phyloP scores from a whole-genome alignment of 805 yeast genomes.

The Yamadazyma paraphyllophila region DNA sequence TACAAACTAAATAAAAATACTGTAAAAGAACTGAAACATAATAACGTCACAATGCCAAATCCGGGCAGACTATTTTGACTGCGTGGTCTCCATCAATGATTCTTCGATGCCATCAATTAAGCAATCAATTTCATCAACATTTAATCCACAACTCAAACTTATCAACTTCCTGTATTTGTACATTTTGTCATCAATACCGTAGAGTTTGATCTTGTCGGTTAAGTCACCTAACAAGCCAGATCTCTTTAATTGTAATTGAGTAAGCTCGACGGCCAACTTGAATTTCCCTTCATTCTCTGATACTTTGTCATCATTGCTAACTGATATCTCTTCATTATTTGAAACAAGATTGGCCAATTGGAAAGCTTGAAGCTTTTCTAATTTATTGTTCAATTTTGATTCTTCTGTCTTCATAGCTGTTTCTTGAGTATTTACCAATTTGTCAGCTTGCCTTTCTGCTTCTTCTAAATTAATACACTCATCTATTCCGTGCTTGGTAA shows the following conservation, averaged over 20 bases:
- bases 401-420: constrained; percentile 21
- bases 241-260: constrained; percentile 54
- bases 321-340: constrained; percentile 30
- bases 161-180: constrained; percentile 78
- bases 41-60: background rate
- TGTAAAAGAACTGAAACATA: background rate
- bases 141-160: constrained; percentile 72
- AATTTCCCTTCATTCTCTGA: constrained; percentile 12
- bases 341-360: constrained; percentile 45
- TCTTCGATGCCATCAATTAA: constrained; percentile 74
- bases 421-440: constrained; percentile 10
- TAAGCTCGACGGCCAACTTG: constrained; percentile 33
- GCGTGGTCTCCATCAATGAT: constrained; percentile 22
- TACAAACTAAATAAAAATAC: background rate
- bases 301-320: constrained; percentile 10
- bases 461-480: constrained; percentile 14
- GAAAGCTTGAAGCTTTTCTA: constrained; percentile 45
- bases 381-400: constrained; percentile 6
- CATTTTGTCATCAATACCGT: constrained; percentile 52
- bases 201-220: constrained; percentile 42
- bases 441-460: constrained; percentile 8
- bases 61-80: background rate
- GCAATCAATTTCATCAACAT: constrained; percentile 76
- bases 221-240: constrained; percentile 44
- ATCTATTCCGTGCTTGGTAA: constrained; percentile 28